Conservation (phyloP, 306 rosid species). For the Castanea crenata region DNA sequence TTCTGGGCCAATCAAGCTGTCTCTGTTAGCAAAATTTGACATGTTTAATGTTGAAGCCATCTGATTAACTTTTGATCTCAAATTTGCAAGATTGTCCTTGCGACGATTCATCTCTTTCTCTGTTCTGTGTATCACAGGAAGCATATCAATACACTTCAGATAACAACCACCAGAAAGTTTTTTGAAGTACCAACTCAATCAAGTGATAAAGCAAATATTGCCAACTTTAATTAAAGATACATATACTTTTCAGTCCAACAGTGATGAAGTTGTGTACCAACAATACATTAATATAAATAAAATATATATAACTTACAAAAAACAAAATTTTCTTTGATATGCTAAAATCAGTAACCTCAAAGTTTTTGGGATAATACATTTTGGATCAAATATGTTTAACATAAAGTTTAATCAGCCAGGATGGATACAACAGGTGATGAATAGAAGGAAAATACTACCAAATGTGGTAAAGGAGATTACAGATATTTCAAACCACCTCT, state of each 20-base stretch:
- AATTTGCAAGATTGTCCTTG: slow-evolving; percentile 67
- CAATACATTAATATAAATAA: background rate
- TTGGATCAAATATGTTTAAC: background rate
- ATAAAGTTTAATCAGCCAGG: background rate
- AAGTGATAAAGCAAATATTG: slow-evolving; percentile 5
- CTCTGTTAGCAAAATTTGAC: slow-evolving; percentile 86
- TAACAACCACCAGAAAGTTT: slow-evolving; percentile 11
- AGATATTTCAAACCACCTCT: background rate
- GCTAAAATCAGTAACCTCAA: background rate
- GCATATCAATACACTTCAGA: slow-evolving; percentile 23
- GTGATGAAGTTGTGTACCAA: background rate
- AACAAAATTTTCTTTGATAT: background rate
- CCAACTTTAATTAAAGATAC: background rate
- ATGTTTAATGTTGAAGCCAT: slow-evolving; percentile 86
- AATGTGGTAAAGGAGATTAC: background rate
- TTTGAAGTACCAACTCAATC: background rate
- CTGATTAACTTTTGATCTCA: slow-evolving; percentile 79
- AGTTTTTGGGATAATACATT: background rate
- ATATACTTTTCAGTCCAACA: background rate
- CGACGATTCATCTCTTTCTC: slow-evolving; percentile 99
- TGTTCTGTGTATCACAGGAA: slow-evolving; percentile 48
- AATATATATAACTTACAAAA: no score
- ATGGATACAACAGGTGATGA: background rate
- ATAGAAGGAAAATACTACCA: background rate
- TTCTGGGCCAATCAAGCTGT: slow-evolving; percentile 93